These are phyloP conservation scores for Candida morakotiae DNA, from an alignment of 805 yeast genomes.

Conservation along the genomic window DNA sequence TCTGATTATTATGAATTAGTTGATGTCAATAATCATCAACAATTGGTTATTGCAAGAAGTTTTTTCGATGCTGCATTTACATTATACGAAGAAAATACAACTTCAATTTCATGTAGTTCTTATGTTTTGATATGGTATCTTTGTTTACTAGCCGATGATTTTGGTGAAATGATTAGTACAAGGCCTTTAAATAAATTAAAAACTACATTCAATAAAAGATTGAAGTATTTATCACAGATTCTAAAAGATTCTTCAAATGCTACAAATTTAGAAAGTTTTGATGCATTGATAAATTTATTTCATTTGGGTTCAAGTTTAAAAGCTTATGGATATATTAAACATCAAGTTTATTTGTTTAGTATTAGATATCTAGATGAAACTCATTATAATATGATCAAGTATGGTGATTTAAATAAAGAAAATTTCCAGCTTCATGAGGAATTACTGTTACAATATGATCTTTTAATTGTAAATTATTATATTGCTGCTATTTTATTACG, in stretches of 20 bases:
- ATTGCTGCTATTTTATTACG: constrained; percentile 33
- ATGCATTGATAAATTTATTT: constrained; percentile 30
- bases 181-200: constrained; percentile 26
- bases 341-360: constrained; percentile 28
- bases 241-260: constrained; percentile 25
- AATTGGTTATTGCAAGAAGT: constrained; percentile 20
- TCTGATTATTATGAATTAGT: constrained; percentile 27
- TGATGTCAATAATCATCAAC: constrained; percentile 15
- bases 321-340: constrained; percentile 12
- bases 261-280: constrained; percentile 28
- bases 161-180: constrained; percentile 22
- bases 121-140: constrained; percentile 31
- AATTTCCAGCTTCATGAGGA: constrained; percentile 12
- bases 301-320: constrained; percentile 31
- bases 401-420: constrained; percentile 11
- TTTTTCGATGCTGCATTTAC: constrained; percentile 29
- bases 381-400: constrained; percentile 18
- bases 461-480: constrained; percentile 23
- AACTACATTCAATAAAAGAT: constrained; percentile 32
- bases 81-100: constrained; percentile 24
- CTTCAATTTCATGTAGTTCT: constrained; percentile 12
- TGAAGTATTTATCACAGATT: constrained; percentile 25
- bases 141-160: constrained; percentile 31
- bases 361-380: constrained; percentile 28
- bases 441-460: constrained; percentile 15